Conservation (phyloP, 192 early-diverging fungal species). For the Podila minutissima region DNA sequence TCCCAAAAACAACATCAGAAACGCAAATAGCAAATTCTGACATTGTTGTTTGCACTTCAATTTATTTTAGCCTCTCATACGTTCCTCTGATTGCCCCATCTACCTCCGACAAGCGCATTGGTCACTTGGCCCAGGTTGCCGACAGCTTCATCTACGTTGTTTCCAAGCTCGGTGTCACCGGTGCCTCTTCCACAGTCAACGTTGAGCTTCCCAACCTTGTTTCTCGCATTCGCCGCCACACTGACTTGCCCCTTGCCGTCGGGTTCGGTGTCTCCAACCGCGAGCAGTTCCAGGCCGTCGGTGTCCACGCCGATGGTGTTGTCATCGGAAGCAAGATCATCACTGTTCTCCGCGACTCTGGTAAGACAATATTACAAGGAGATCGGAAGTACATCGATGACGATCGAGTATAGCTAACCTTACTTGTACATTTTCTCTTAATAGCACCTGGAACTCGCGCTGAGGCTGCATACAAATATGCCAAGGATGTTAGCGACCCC, state of each 20-base stretch:
- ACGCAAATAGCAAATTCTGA: not conserved
- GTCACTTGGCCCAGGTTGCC: constrained; percentile 80
- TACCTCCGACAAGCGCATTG: constrained; percentile 86
- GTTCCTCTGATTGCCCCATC: constrained; percentile 94
- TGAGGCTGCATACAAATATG: constrained; percentile 58
- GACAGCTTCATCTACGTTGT: constrained; percentile 98
- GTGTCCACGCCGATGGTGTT: constrained; percentile 90
- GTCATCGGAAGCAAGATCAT: constrained; percentile 96
- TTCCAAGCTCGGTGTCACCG: constrained; percentile 94
- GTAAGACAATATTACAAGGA: constrained; percentile 5
- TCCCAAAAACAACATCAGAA: not conserved
- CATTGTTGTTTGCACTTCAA: not conserved
- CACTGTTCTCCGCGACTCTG: constrained; percentile 75
- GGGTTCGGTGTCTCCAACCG: constrained; percentile 95
- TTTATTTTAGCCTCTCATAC: constrained; percentile 71
- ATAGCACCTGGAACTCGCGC: constrained; percentile 50
- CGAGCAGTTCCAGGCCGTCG: constrained; percentile 91
- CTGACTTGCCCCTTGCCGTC: constrained; percentile 88
- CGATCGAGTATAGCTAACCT: not conserved
- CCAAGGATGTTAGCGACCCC: constrained; percentile 56
- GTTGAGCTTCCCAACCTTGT: constrained; percentile 77
- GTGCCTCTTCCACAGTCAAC: constrained; percentile 75
- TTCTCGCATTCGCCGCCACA: constrained; percentile 82
- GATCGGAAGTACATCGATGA: no score
- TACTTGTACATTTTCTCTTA: not conserved